Evolutionary conservation across 2,329 filamentous ascomycete genomes (phyloP), one percentile per base, ranked within the genome.

Genomic region (Pseudogymnoascus sp.): DNA sequence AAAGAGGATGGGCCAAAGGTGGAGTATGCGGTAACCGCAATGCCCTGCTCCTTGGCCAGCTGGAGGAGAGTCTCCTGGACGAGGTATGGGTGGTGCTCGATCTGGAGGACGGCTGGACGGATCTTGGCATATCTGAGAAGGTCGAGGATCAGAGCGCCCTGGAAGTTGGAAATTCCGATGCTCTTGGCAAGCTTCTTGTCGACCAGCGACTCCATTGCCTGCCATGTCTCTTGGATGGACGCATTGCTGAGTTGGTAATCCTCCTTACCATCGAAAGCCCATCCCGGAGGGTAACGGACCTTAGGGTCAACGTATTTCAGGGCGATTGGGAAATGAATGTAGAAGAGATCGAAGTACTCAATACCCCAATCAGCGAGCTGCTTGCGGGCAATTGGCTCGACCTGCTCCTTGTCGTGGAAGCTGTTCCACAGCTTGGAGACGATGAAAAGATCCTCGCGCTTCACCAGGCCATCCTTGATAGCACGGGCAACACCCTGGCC

Each of bases 381-480:
- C 73, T 87, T 88, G 76, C 85, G 85, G 76, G 81, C 83, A 73
- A 95, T 91, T 64, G 87, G 86, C 77, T 88, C 85, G 66, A 93
- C 90, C 70, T 84, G 83, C 69, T 93, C 87, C 70, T 82, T 82
- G 72, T 93, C 89, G 81, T 96, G 91, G 84, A 92, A 96, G 68
- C 87, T 88, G 80, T 93, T 92, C 91, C 92, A 96, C 64, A 96
- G 88, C 82, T 96, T 96, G 77, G 89, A 91, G 68, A 93, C 89
- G 73, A 96, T 87, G 84, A 96, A 96, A 74, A 96, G 89, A 24
- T 96, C 91, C 77, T 90, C 86, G 65, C 90, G 88, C 81, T 88
- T 91, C 70, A 93, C 89, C 64, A 93, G 76, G 46, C 90, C 89
- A 8, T 95, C 90, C 73, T 88, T 83, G 77, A 95, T 91, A 71